Evolutionary conservation across 2,329 filamentous ascomycete species (phyloP).

Genomic region (Fusarium sp.): DNA sequence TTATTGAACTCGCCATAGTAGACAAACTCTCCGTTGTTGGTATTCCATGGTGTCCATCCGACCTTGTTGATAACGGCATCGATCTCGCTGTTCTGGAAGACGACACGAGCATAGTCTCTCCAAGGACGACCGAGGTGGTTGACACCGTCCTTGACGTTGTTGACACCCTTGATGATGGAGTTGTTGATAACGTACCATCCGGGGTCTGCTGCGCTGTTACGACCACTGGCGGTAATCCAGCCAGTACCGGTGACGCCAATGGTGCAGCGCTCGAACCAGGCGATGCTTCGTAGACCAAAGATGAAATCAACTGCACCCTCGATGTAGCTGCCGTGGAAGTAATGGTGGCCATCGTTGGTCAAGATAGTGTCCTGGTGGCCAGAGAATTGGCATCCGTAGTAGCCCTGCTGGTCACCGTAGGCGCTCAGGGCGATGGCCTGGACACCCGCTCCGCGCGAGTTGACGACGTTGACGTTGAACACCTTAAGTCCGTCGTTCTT

Average conservation of each 20-base stretch:
- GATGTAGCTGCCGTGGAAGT: slow-evolving; percentile 58
- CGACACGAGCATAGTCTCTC: slow-evolving; percentile 57
- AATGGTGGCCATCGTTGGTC: slow-evolving; percentile 58
- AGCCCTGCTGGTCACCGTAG: slow-evolving; percentile 51
- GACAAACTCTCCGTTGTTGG: slow-evolving; percentile 62
- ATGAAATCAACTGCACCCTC: slow-evolving; percentile 59
- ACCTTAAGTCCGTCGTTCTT: slow-evolving; percentile 63
- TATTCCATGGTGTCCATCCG: slow-evolving; percentile 67
- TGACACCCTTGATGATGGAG: slow-evolving; percentile 49
- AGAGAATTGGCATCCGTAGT: slow-evolving; percentile 59
- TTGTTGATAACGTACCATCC: slow-evolving; percentile 59
- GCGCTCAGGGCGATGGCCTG: slow-evolving; percentile 57
- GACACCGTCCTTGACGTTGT: slow-evolving; percentile 44
- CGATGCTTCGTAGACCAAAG: slow-evolving; percentile 52
- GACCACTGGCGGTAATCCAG: slow-evolving; percentile 57
- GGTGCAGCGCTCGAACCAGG: slow-evolving; percentile 57
- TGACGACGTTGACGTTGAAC: slow-evolving; percentile 68
- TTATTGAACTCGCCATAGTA: slow-evolving; percentile 69
- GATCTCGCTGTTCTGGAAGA: slow-evolving; percentile 62
- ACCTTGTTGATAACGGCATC: slow-evolving; percentile 50
- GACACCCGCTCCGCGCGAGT: slow-evolving; percentile 57
- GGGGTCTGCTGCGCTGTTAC: slow-evolving; percentile 49
- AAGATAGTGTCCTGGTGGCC: slow-evolving; percentile 64
- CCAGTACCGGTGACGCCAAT: slow-evolving; percentile 50
- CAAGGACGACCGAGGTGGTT: slow-evolving; percentile 61